phyloP scores from a whole-genome alignment of 192 early-diverging fungal genomes.

The Gigaspora rosea region DNA sequence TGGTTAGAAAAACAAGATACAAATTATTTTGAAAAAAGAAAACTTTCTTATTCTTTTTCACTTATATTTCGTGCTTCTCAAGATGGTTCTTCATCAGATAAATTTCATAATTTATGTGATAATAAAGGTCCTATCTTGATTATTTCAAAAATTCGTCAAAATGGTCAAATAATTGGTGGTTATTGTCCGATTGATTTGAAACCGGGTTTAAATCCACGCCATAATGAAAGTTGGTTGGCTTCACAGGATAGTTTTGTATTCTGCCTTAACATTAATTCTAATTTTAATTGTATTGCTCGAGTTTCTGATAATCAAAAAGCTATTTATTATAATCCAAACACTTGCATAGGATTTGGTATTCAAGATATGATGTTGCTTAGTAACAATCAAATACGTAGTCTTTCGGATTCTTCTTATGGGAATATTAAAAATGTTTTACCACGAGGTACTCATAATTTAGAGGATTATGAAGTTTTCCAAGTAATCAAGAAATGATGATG shows the following conservation, averaged over 20 bases:
- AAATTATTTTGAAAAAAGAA: not conserved
- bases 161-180: not conserved
- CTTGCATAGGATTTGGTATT: no score
- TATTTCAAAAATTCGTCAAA: not conserved
- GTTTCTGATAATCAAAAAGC: not conserved
- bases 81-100: not conserved
- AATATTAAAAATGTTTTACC: no score
- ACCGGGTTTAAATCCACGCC: not conserved
- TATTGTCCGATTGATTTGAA: conserved; percentile 10
- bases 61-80: not conserved
- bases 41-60: not conserved
- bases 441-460: no score
- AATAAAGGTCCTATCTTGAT: conserved; percentile 12
- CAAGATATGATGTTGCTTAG: no score
- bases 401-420: no score
- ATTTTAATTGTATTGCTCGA: not conserved
- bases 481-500: no score
- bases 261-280: not conserved
- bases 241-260: not conserved
- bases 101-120: conserved; percentile 3
- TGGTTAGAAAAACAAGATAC: not conserved
- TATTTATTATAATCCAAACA: not conserved
- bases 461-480: no score
- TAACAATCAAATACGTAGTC: no score
- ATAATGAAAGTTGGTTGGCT: not conserved